Percentiles rank a stretch among this genome's conserved stretches.
Evolutionary conservation across 2,329 filamentous ascomycete species (phyloP).

Genomic region (Ophiostoma perfectum): DNA sequence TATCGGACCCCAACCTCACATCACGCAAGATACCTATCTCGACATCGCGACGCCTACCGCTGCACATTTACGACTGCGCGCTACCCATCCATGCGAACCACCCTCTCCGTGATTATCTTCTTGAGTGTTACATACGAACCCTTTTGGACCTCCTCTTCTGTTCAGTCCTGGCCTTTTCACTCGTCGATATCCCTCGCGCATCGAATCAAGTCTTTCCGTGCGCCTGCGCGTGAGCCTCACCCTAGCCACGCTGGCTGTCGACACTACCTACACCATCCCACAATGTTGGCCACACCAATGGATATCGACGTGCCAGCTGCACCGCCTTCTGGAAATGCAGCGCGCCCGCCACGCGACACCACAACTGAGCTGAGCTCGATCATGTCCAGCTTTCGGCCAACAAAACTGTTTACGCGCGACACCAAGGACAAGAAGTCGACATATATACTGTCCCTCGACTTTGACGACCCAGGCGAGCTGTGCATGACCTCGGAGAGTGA

Average conservation of each 20-base stretch:
- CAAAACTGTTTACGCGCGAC: conserved; percentile 62
- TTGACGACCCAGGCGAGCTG: conserved; percentile 90
- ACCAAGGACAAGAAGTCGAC: conserved; percentile 51
- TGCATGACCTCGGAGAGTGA: conserved; percentile 88
- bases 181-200: background rate
- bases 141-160: background rate
- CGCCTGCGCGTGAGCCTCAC: background rate
- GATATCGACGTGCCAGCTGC: conserved; percentile 46
- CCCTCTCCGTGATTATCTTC: background rate
- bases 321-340: conserved; percentile 43
- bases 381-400: conserved; percentile 70
- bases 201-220: background rate
- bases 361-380: conserved; percentile 70
- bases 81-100: background rate
- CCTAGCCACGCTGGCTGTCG: conserved; percentile 5
- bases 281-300: conserved; percentile 50
- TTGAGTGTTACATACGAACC: background rate
- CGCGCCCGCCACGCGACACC: conserved; percentile 43
- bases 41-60: background rate
- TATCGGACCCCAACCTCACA: background rate
- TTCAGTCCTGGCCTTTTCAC: background rate
- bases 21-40: background rate
- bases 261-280: background rate
- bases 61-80: background rate
- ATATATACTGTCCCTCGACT: conserved; percentile 84